Evolutionary conservation across 2,329 filamentous ascomycete genomes (phyloP).

Genomic region (Ceratocystis diversiconidia): DNA sequence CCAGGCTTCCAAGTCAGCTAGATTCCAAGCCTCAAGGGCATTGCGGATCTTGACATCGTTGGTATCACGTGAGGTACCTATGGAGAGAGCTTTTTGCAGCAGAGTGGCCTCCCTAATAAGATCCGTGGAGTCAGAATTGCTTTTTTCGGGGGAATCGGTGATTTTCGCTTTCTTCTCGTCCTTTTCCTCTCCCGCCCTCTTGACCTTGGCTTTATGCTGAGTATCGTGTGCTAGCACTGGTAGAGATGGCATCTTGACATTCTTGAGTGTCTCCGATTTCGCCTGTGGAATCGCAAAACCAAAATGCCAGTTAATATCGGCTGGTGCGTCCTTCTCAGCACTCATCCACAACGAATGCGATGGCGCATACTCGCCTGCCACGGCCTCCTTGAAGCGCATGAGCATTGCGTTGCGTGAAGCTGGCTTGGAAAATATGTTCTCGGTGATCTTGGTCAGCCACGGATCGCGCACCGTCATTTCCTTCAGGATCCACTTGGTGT

Average conservation of each 20-base stretch:
- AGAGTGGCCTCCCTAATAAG: conserved; percentile 33
- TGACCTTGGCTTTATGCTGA: conserved; percentile 6
- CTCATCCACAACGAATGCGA: conserved; percentile 63
- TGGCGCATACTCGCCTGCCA: conserved; percentile 51
- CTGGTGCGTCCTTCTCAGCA: conserved; percentile 47
- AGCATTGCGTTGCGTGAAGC: conserved; percentile 46
- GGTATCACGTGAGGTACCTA: conserved; percentile 30
- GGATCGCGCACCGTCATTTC: conserved; percentile 53
- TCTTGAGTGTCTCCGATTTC: conserved; percentile 10
- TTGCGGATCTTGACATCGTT: conserved; percentile 35
- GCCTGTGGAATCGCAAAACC: conserved; percentile 64
- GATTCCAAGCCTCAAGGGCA: conserved; percentile 50
- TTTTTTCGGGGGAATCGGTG: conserved; percentile 21
- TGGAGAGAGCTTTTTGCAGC: conserved; percentile 39
- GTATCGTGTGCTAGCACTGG: conserved; percentile 34
- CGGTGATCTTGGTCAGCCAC: conserved; percentile 62
- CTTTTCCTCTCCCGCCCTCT: neutral
- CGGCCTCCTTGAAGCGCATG: conserved; percentile 63
- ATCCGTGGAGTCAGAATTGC: conserved; percentile 33
- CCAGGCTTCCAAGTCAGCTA: conserved; percentile 67
- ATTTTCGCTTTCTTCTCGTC: neutral
- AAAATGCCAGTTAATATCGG: conserved; percentile 78
- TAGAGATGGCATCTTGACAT: conserved; percentile 17
- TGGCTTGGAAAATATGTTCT: conserved; percentile 42
- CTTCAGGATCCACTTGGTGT: conserved; percentile 50